A percentile compares a stretch with the other conserved stretches of the same genome.
These are phyloP conservation scores for Ananas comosus DNA, from an alignment of 176 grass and related monocot genomes.

Conservation along the genomic window DNA sequence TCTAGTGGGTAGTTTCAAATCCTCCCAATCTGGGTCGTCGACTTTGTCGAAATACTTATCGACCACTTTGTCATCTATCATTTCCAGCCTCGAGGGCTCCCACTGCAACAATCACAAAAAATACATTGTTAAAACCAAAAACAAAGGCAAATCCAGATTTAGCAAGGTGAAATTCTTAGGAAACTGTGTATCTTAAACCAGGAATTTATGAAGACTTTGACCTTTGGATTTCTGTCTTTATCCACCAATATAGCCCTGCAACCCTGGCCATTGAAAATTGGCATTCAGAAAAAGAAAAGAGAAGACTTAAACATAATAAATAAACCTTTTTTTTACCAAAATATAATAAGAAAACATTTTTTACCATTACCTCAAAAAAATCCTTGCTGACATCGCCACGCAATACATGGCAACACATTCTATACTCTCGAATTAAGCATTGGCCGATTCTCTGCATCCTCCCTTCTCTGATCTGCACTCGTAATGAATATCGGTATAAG, in stretches of 20 bases:
- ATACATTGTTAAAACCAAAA: background rate
- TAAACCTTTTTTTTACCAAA: background rate
- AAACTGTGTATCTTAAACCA: background rate
- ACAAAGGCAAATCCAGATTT: background rate
- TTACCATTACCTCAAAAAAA: slow-evolving; percentile 69
- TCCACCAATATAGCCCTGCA: slow-evolving; percentile 82
- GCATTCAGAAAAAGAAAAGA: slow-evolving; percentile 4
- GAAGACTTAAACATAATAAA: slow-evolving; percentile 1
- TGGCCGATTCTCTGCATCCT: slow-evolving; percentile 60
- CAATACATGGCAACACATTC: slow-evolving; percentile 87
- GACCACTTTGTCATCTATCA: slow-evolving; percentile 42
- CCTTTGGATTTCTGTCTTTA: slow-evolving; percentile 89
- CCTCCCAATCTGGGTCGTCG: slow-evolving; percentile 64
- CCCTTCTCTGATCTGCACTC: slow-evolving; percentile 81
- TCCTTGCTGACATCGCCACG: slow-evolving; percentile 82
- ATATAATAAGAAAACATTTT: background rate
- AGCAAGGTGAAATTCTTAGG: background rate
- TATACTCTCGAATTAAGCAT: slow-evolving; percentile 81
- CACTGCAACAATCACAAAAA: slow-evolving; percentile 49
- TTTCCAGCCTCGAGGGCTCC: slow-evolving; percentile 63
- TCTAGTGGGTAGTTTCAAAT: slow-evolving; percentile 44
- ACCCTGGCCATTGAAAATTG: slow-evolving; percentile 42
- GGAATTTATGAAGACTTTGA: slow-evolving; percentile 23
- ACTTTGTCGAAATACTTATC: slow-evolving; percentile 64
- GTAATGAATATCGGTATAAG: background rate